Base-by-base conservation (phyloP, 2,329 filamentous ascomycete species). In the Rhinocladiella similis region DNA sequence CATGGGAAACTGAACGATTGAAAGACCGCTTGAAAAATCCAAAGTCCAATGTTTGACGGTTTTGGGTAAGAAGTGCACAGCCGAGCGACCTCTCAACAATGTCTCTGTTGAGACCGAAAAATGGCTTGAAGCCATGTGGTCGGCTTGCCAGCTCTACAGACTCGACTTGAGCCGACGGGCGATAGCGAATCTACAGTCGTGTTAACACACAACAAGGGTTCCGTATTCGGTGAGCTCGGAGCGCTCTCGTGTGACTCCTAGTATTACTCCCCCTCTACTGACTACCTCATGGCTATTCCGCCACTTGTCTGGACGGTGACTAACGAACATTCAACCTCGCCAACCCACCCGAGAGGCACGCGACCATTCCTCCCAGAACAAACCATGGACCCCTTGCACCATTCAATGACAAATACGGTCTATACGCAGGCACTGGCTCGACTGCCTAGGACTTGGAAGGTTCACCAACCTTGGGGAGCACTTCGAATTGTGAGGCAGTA, bases 351-450 rank as follows among this genome's bases (percentile, higher is more conserved):
- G 79, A 1, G 83, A 83, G 53, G 84, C 83, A 62, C 89, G 94
- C 61, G 85, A 87, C 9, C 77, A 74, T 16, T 75, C 86, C 1
- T 81, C 94, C 33, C 76, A 78, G 19, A 75, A 86, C 33, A 79
- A 87, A 22, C 84, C 89, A 0, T 91, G 84, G 81, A 77, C 93
- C 19, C 85, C 89, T n/a, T 58, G 73, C 80, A 0, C 90, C 89
- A 0, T 77, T 94, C 51, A 82, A 79, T 45, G 81, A 88, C 58
- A 90, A 95, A 72, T 93, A 94, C 65, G 91, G 91, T n/a, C n/a
- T n/a, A n/a, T n/a, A n/a, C n/a, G n/a, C 4, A 83, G 91, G 27
- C 87, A 92, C 66, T 90, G 91, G 1, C 86, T 81, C 0, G 78
- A 82, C 13, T 91, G 91, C 0, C 90, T 90, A 0, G 91, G 96